Percentiles rank a stretch among this genome's conserved stretches.
phyloP scores from a whole-genome alignment of 176 grass and related monocot species.

The Hyparrhenia diplandra region DNA sequence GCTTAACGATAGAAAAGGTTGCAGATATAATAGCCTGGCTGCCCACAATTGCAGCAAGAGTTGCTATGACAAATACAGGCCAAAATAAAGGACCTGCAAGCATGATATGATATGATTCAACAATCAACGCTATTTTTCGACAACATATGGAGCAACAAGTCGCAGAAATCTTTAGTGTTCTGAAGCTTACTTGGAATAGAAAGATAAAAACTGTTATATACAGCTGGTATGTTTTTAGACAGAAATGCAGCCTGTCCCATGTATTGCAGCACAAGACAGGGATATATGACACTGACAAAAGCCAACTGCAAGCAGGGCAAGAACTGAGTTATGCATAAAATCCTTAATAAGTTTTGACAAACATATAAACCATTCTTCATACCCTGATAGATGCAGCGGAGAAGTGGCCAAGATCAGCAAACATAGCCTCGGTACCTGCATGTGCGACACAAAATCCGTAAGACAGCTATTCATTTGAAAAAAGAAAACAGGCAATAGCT shows the following conservation, averaged over 20 bases:
- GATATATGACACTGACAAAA: constrained; percentile 63
- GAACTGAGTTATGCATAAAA: background rate
- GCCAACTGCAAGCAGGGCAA: constrained; percentile 45
- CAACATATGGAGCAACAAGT: background rate
- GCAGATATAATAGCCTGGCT: constrained; percentile 78
- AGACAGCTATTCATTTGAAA: constrained; percentile 8
- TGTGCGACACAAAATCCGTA: background rate
- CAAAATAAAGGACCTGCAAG: constrained; percentile 66
- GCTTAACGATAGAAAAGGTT: constrained; percentile 81
- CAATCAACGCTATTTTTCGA: background rate
- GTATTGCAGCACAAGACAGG: constrained; percentile 74
- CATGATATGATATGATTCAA: background rate
- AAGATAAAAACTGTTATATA: constrained; percentile 51
- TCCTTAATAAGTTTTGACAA: background rate
- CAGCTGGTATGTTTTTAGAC: constrained; percentile 44
- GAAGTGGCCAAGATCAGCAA: constrained; percentile 84
- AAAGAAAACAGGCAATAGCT: background rate
- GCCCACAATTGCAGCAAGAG: constrained; percentile 66
- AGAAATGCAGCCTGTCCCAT: constrained; percentile 82
- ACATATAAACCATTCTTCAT: constrained; percentile 1
- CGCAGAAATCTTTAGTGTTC: background rate
- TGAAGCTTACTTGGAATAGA: constrained; percentile 62
- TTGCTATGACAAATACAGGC: constrained; percentile 70
- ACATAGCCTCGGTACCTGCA: constrained; percentile 83
- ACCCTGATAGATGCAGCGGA: constrained; percentile 66